A percentile compares a stretch with the other conserved stretches of the same genome.
Conservation (phyloP, 352 stramenopile species). For the Phytophthora fragariae region DNA sequence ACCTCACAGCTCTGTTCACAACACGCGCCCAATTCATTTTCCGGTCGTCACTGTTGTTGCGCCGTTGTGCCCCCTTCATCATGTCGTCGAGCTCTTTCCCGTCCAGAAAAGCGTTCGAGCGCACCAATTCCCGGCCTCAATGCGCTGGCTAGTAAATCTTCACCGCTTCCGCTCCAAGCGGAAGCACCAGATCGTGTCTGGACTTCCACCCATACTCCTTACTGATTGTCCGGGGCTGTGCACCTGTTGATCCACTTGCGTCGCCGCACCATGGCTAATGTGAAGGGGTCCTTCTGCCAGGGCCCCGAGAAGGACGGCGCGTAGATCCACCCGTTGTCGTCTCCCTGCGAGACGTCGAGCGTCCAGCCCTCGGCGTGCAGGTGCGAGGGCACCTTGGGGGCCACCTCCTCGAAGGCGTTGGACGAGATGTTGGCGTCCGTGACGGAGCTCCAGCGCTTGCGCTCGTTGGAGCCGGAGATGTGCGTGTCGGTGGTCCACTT, state of each 20-base stretch:
- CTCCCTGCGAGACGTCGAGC: slow-evolving; percentile 77
- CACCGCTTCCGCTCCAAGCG: slow-evolving; percentile 6
- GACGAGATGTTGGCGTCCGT: slow-evolving; percentile 69
- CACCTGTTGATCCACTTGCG: slow-evolving; percentile 88
- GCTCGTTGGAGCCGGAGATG: slow-evolving; percentile 59
- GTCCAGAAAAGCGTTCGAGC: slow-evolving; percentile 11
- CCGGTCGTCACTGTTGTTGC: slow-evolving; percentile 38
- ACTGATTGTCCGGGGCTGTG: slow-evolving; percentile 40
- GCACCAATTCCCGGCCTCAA: neutral
- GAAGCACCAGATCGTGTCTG: slow-evolving; percentile 1
- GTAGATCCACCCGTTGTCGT: slow-evolving; percentile 89
- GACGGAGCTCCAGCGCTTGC: slow-evolving; percentile 75
- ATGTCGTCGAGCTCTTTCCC: slow-evolving; percentile 3
- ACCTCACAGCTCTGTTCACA: slow-evolving; percentile 18
- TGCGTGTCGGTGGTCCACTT: slow-evolving; percentile 78
- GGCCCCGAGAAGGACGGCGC: slow-evolving; percentile 75
- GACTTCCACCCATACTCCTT: slow-evolving; percentile 6
- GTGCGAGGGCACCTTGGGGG: slow-evolving; percentile 62
- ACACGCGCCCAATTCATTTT: slow-evolving; percentile 37
- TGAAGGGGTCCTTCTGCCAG: slow-evolving; percentile 81
- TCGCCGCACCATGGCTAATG: slow-evolving; percentile 79
- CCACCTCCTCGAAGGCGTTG: slow-evolving; percentile 72
- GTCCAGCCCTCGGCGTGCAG: slow-evolving; percentile 77
- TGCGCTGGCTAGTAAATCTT: slow-evolving; percentile 6
- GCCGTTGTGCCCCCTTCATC: slow-evolving; percentile 19